Evolutionary conservation across 176 grass and related monocot genomes (phyloP).

Genomic region (Oryza glaberrima): DNA sequence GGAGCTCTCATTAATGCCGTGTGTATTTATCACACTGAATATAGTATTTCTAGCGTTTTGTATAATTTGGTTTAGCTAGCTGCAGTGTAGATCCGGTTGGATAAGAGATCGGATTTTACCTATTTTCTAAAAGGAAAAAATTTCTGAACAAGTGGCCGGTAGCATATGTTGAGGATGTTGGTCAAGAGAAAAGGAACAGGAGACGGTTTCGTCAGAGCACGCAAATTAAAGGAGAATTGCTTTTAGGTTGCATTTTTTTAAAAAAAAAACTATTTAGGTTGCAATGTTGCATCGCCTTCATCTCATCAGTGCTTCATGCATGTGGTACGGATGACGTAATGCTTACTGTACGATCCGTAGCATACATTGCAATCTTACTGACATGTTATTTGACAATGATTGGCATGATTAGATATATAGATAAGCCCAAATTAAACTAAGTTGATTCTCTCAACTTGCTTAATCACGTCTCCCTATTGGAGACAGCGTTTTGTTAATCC

Average conservation of each 20-base stretch:
- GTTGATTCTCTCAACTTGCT: no score
- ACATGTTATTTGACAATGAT: neutral
- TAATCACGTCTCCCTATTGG: no score
- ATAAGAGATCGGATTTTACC: no score
- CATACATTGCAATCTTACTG: no score
- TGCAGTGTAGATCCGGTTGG: no score
- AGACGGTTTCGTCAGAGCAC: neutral
- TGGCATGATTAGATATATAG: neutral
- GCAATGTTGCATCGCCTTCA: neutral
- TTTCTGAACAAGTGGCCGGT: neutral
- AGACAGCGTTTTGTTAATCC: no score
- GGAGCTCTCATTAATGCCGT: slow-evolving; percentile 2
- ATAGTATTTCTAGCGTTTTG: neutral
- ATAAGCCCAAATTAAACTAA: no score
- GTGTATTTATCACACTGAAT: neutral
- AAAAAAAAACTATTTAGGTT: no score
- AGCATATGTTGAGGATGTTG: neutral
- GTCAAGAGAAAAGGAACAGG: slow-evolving; percentile 8
- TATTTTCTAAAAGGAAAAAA: no score
- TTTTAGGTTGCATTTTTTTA: neutral
- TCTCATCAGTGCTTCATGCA: neutral
- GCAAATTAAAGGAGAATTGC: neutral
- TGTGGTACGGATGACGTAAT: neutral
- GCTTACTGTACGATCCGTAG: no score
- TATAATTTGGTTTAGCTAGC: neutral